Evolutionary conservation across 2,329 filamentous ascomycete genomes (phyloP).

Genomic region (Cladosporium sp.): DNA sequence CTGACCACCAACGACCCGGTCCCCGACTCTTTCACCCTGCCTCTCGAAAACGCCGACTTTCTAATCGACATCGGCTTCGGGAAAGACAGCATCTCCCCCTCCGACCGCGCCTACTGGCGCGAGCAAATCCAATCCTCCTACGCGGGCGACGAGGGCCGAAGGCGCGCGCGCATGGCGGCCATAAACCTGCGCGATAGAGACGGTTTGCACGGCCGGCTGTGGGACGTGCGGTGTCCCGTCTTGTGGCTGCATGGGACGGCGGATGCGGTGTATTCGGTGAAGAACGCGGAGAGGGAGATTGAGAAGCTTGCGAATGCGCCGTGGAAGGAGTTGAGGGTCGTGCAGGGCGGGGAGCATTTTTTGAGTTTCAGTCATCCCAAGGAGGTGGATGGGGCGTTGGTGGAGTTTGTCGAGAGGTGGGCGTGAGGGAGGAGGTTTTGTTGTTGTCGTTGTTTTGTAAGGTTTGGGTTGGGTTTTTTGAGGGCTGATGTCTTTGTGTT

Average conservation of each 20-base stretch:
- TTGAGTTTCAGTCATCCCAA: constrained; percentile 44
- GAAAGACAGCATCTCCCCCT: constrained; percentile 17
- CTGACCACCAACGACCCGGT: constrained; percentile 39
- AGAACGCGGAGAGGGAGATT: constrained; percentile 46
- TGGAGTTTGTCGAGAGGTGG: constrained; percentile 28
- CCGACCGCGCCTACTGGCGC: constrained; percentile 41
- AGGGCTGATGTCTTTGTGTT: too few relatives aligned
- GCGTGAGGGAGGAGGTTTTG: too few relatives aligned
- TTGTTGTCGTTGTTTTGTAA: too few relatives aligned
- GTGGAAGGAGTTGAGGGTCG: constrained; percentile 40
- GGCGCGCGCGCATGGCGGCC: constrained; percentile 45
- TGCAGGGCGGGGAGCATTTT: constrained; percentile 49
- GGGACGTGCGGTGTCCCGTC: constrained; percentile 49
- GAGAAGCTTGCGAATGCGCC: constrained; percentile 42
- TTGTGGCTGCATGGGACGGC: constrained; percentile 46
- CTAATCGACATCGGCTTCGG: constrained; percentile 46
- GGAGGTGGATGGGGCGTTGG: constrained; percentile 37
- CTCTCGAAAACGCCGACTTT: constrained; percentile 41
- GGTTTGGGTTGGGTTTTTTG: too few relatives aligned
- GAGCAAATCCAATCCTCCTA: constrained; percentile 45
- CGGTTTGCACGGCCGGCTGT: constrained; percentile 42
- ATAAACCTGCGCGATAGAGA: constrained; percentile 48
- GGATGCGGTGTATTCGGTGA: constrained; percentile 39
- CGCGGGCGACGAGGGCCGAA: constrained; percentile 46
- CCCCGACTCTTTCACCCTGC: constrained; percentile 41